Base-by-base conservation (phyloP, 2,329 filamentous ascomycete genomes). In the Neocatenulostroma microsporum region DNA sequence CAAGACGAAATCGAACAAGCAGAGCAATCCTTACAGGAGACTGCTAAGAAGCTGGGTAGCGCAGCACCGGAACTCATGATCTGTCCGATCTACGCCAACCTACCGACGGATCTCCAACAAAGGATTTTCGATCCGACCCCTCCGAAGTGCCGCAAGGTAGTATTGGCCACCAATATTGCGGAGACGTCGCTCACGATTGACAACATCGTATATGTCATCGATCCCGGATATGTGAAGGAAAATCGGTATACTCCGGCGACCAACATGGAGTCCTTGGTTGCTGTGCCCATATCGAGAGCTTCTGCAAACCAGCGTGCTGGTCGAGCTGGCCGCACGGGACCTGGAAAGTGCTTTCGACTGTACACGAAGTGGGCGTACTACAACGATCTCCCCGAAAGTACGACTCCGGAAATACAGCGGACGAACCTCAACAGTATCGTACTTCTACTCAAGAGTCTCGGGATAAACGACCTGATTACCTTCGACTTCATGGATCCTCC, bases 401-500 rank as follows among this genome's bases (percentile, higher is more conserved):
- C 88, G 0, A 89, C 84, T 0, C 91, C 91, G 0, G 91, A 96
- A 58, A 94, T 98, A 27, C 84, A 94, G 57, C 76, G 91, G 13
- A 89, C 84, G 0, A 94, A 94, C 46, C 71, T 98, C 9, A 89
- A 83, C 50, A 74, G 79, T 14, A 80, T 93, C 0, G 84, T 95
- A 1, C 66, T 98, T 17, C 77, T 88, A 43, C 69, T 98, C 7
- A 95, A 94, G 56, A 85, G 84, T 0, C 70, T 96, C 0, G 88
- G 88, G 8, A 93, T 98, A 58, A 86, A 94, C 56, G 83, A 96
- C 51, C 69, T 98, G 0, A 74, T 98, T 5, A 80, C 89, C 42
- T 98, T 98, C 54, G 88, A 95, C 56, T 96, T 94, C 51, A 87
- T 96, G 78, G 89, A 96, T 50, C 82, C 88, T 0, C 91, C 91